phyloP scores from a whole-genome alignment of 2,329 filamentous ascomycete genomes.

The Colletotrichum tropicicola region DNA sequence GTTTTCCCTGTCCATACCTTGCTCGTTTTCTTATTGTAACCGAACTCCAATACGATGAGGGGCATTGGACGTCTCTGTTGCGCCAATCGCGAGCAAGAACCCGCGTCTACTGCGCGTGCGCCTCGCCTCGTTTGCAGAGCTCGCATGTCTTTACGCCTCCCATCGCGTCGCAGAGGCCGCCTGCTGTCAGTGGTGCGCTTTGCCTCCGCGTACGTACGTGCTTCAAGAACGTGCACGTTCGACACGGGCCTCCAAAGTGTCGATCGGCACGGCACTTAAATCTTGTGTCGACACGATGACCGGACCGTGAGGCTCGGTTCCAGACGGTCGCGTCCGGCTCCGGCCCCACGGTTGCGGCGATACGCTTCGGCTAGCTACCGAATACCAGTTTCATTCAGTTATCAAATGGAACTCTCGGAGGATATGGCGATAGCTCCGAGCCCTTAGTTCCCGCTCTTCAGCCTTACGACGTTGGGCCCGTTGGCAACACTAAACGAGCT shows the following conservation, averaged over 20 bases:
- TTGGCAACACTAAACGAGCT: constrained; percentile 3
- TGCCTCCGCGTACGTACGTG: not conserved
- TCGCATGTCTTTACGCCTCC: not conserved
- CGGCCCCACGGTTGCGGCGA: not conserved
- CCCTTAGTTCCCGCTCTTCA: constrained; percentile 7
- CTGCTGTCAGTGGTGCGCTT: not conserved
- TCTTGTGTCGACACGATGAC: not conserved
- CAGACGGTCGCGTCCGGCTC: not conserved
- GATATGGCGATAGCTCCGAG: not conserved
- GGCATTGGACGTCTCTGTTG: not conserved
- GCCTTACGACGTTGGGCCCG: constrained; percentile 17
- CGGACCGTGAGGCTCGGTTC: not conserved
- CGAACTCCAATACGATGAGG: constrained; percentile 5
- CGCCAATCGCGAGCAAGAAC: not conserved
- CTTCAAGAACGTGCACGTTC: not conserved
- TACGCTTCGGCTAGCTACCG: too few species aligned
- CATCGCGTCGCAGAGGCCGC: not conserved
- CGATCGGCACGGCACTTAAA: not conserved
- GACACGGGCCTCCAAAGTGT: too few species aligned
- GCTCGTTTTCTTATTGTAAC: constrained; percentile 2
- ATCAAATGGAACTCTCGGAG: not conserved
- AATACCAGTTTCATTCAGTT: not conserved
- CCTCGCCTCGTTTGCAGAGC: not conserved
- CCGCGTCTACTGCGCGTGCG: not conserved
- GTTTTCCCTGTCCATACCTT: not conserved